Base-by-base conservation (phyloP, 495 filamentous ascomycete genomes). In the Acidiella bohemica region DNA sequence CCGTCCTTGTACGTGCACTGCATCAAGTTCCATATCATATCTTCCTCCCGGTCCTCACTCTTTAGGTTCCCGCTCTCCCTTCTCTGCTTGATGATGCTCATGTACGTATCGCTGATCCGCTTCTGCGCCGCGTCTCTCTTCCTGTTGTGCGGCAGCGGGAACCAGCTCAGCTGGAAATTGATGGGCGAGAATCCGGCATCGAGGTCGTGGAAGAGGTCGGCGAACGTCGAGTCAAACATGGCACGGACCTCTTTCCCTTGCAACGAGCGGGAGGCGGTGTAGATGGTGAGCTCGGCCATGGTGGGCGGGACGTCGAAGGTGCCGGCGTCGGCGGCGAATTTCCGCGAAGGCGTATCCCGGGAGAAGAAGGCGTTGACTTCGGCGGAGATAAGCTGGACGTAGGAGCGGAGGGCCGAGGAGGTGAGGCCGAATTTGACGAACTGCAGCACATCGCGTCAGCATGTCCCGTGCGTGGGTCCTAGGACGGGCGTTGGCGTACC, bases 1-100 rank as follows among this genome's bases (percentile, higher is more conserved):
- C 75, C 75, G 44, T 76, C 64, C 54, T 78, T 79, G 59, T 79
- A 79, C 12, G 54, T 61, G 57, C 66, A 74, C 23, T 61, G 63
- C 75, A 78, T 79, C 31, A 79, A 58, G 47, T 77, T 76, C 74
- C 74, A 78, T 41, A 78, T 73, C 75, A 79, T 79, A 46, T 78
- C 73, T 47, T 75, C 66, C 17, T 65, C 66, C 2, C 39, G 32
- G 21, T 43, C 39, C 12, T 44, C 39, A 6, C 33, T 22, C 20
- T 46, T 47, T 5, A 32, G 3, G 26, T 46, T 38, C 36, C 41
- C 35, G n/a, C 26, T 11, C 32, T 47, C 20, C 20, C 68, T 63
- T 35, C 75, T 65, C 46, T 67, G 57, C 34, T 64, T 55, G 53
- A 79, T 73, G 38, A 79, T 77, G 19, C 70, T 63, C 56, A 66